Evolutionary conservation across 1,284 basidiomycete genomes (phyloP).

Genomic region (Gomphus bonarii): DNA sequence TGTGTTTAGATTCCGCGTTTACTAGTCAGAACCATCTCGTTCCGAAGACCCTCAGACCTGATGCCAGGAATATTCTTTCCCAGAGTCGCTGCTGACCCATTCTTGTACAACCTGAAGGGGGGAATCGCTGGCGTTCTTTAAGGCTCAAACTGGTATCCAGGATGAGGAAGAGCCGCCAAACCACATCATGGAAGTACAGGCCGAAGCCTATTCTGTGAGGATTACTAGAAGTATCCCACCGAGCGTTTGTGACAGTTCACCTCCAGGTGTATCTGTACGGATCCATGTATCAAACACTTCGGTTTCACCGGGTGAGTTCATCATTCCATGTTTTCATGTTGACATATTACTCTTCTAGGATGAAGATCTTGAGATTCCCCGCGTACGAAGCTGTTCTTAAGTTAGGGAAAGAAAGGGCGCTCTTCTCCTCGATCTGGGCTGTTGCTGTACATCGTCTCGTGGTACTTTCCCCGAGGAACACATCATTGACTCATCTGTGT

Average conservation of each 20-base stretch:
- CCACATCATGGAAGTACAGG: constrained; percentile 6
- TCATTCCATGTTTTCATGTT: not conserved
- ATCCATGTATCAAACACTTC: constrained; percentile 8
- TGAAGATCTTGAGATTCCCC: not conserved
- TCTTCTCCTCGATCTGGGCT: constrained; percentile 12
- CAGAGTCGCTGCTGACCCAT: constrained; percentile 4
- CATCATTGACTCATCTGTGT: not conserved
- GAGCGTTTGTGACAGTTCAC: not conserved
- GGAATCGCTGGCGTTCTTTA: constrained; percentile 2
- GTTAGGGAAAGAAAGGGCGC: constrained; percentile 9
- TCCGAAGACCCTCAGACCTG: too few species aligned
- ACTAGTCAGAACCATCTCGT: too few species aligned
- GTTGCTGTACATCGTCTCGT: constrained; percentile 12
- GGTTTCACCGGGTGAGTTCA: constrained; percentile 1
- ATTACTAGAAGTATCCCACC: too few species aligned
- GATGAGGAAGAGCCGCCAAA: constrained; percentile 1
- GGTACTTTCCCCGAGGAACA: not conserved
- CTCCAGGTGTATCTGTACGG: constrained; percentile 9
- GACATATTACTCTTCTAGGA: not conserved
- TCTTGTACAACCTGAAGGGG: not conserved
- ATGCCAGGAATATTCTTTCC: too few species aligned
- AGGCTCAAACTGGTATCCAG: constrained; percentile 6
- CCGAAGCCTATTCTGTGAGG: constrained; percentile 6
- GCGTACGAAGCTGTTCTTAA: constrained; percentile 9
- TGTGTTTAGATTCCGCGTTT: too few species aligned